These are phyloP conservation scores for Planoprotostelium fungivorum DNA, from an alignment of 78 protist species.

Conservation along the genomic window DNA sequence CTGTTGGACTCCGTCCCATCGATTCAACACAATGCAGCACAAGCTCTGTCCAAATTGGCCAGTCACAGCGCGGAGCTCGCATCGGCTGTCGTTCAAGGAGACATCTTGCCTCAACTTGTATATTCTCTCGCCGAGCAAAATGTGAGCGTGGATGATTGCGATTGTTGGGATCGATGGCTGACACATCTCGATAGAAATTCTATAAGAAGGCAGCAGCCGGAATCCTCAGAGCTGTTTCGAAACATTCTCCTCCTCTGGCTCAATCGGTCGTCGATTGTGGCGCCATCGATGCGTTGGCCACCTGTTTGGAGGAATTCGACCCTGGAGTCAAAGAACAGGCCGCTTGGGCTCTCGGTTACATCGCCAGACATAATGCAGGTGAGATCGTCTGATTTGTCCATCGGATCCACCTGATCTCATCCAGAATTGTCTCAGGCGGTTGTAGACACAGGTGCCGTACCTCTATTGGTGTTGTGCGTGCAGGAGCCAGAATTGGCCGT, in stretches of 20 bases:
- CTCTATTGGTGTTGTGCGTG: constrained; percentile 80
- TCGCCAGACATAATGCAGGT: constrained; percentile 58
- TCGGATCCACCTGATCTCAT: neutral
- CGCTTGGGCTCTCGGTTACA: constrained; percentile 89
- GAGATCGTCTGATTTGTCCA: neutral
- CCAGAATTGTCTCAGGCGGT: constrained; percentile 58
- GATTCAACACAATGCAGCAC: constrained; percentile 61
- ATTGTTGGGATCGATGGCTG: too few relatives aligned
- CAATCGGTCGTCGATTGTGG: constrained; percentile 84
- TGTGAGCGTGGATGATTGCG: neutral
- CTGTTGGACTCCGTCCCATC: constrained; percentile 82
- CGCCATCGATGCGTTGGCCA: constrained; percentile 80
- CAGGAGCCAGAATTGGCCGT: constrained; percentile 93
- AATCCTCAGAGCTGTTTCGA: constrained; percentile 81
- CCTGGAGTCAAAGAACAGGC: constrained; percentile 92
- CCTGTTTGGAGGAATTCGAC: constrained; percentile 87
- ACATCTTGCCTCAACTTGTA: constrained; percentile 86
- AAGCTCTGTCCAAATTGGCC: constrained; percentile 76
- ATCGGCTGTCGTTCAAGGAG: constrained; percentile 79
- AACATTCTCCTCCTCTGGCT: constrained; percentile 86
- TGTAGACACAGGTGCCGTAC: constrained; percentile 89
- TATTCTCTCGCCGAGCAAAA: constrained; percentile 80
- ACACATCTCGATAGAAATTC: constrained; percentile 23
- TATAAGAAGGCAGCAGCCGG: constrained; percentile 91
- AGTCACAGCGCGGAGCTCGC: constrained; percentile 83